phyloP scores from a whole-genome alignment of 768 basidiomycete genomes.

The Hysterangium stoloniferum region DNA sequence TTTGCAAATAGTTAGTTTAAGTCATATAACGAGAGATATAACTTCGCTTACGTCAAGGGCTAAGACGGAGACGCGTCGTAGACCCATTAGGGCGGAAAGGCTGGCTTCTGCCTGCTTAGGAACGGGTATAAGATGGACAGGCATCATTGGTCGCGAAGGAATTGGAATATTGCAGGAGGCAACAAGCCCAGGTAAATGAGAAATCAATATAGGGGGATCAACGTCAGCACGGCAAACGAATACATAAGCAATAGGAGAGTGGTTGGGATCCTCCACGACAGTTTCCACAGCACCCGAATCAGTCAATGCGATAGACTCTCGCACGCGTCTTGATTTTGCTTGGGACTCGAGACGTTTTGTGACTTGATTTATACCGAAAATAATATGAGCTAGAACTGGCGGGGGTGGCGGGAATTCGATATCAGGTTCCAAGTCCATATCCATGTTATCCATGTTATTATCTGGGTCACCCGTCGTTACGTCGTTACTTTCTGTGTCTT shows the following conservation, averaged over 20 bases:
- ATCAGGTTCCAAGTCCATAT: not conserved
- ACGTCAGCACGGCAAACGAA: conserved; percentile 72
- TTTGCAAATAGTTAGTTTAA: conserved; percentile 16
- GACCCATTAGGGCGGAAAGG: conserved; percentile 54
- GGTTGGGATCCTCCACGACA: not conserved
- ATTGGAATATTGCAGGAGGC: conserved; percentile 60
- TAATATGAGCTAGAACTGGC: conserved; percentile 38
- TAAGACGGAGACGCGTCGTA: conserved; percentile 59
- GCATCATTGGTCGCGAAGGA: conserved; percentile 17
- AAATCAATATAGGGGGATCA: conserved; percentile 62
- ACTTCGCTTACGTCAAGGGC: conserved; percentile 54
- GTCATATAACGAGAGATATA: conserved; percentile 3
- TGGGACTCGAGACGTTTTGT: conserved; percentile 65
- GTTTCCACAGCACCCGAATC: conserved; percentile 14
- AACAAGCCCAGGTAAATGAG: conserved; percentile 69
- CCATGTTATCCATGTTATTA: not conserved
- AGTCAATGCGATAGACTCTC: too few species aligned
- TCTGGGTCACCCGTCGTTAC: not conserved
- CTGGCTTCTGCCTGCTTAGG: conserved; percentile 57
- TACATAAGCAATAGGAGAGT: conserved; percentile 29
- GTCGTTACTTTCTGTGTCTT: not conserved
- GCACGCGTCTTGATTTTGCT: conserved; percentile 26
- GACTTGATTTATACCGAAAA: conserved; percentile 73
- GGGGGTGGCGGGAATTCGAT: conserved; percentile 22
- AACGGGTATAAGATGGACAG: conserved; percentile 53